phyloP scores from a whole-genome alignment of 139 green algal genomes.

The Parachlorella kessleri region DNA sequence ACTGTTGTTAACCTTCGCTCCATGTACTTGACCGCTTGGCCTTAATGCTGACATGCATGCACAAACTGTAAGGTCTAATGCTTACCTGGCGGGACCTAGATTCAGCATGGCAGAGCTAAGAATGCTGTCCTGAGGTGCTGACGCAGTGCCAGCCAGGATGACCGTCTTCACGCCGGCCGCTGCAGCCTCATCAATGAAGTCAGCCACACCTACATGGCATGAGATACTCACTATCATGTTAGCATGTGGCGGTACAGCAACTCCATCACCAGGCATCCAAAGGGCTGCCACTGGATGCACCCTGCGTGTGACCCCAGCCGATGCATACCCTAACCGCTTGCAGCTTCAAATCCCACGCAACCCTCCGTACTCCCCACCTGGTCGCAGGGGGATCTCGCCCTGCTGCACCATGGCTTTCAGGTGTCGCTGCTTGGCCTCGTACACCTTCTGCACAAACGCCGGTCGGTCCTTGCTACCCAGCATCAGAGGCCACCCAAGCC shows the following conservation, averaged over 20 bases:
- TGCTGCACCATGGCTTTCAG: constrained; percentile 43
- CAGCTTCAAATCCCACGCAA: too few relatives aligned
- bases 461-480: constrained; percentile 33
- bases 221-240: too few relatives aligned
- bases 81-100: constrained; percentile 27
- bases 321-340: too few relatives aligned
- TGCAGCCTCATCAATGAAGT: constrained; percentile 49
- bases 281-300: too few relatives aligned
- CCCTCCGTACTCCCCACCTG: constrained; percentile 18
- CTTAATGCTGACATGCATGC: too few relatives aligned
- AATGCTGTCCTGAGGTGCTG: constrained; percentile 27
- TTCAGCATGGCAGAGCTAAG: constrained; percentile 24
- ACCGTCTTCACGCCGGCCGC: constrained; percentile 25
- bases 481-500: constrained; percentile 51
- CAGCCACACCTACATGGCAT: neutral
- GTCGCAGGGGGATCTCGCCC: constrained; percentile 43
- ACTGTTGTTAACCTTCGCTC: too few relatives aligned
- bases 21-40: too few relatives aligned
- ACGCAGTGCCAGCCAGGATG: constrained; percentile 30
- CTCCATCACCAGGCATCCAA: too few relatives aligned
- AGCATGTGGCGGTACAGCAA: too few relatives aligned
- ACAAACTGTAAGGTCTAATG: too few relatives aligned
- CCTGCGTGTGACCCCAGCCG: too few relatives aligned
- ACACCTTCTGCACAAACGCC: constrained; percentile 47
- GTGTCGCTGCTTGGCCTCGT: constrained; percentile 40